phyloP scores from a whole-genome alignment of 495 filamentous ascomycete genomes.

The Penicillium manginii region DNA sequence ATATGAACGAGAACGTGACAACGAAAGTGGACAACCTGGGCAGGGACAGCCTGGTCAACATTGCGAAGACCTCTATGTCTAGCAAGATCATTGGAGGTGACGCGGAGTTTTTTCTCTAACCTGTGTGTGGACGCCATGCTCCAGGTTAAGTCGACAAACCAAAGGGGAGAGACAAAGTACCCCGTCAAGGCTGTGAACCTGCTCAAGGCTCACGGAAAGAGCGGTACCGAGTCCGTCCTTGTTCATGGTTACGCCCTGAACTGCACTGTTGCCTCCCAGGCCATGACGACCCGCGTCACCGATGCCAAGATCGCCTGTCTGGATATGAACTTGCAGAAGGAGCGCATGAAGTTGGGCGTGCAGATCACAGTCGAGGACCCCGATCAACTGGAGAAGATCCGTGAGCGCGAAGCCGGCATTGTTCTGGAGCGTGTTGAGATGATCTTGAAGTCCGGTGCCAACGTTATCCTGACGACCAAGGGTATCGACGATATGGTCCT shows the following conservation, averaged over 20 bases:
- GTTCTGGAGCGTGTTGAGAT: slow-evolving; percentile 94
- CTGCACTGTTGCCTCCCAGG: slow-evolving; percentile 97
- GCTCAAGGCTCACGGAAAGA: slow-evolving; percentile 97
- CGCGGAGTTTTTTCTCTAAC: slow-evolving; percentile 93
- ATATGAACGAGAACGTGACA: slow-evolving; percentile 97
- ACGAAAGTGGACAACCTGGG: slow-evolving; percentile 91
- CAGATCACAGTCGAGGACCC: slow-evolving; percentile 98
- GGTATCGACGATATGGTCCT: slow-evolving; percentile 96
- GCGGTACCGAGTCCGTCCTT: slow-evolving; percentile 82
- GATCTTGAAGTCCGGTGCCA: slow-evolving; percentile 96
- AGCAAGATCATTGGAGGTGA: slow-evolving; percentile 98
- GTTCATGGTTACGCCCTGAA: slow-evolving; percentile 98
- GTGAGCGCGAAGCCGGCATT: slow-evolving; percentile 87
- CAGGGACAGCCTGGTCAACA: slow-evolving; percentile 86
- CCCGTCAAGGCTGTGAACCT: slow-evolving; percentile 99
- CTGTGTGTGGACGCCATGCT: slow-evolving; percentile 97
- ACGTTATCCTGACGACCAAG: slow-evolving; percentile 95
- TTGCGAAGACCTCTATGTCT: slow-evolving; percentile 99
- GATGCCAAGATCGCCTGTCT: slow-evolving; percentile 97
- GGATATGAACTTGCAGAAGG: slow-evolving; percentile 98
- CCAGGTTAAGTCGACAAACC: slow-evolving; percentile 90
- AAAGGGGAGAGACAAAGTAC: slow-evolving; percentile 89
- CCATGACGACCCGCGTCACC: slow-evolving; percentile 90
- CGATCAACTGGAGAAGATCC: slow-evolving; percentile 94
- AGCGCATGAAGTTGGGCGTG: slow-evolving; percentile 98